Evolutionary conservation across 306 rosid genomes (phyloP), one percentile per base, ranked within the genome.

Genomic region (Albizia julibrissin): DNA sequence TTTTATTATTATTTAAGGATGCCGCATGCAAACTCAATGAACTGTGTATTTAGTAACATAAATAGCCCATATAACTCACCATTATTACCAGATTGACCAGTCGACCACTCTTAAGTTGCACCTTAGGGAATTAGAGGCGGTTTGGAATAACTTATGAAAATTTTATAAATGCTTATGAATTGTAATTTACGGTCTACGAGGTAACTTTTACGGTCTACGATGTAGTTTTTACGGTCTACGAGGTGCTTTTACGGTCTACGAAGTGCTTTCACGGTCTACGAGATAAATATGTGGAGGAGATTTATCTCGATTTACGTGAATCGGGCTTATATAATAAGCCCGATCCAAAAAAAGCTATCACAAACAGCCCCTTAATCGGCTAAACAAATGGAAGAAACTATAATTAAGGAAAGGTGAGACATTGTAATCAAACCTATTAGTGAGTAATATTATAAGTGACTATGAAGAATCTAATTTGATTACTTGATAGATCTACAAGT

Each of bases 351-450:
- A n/a, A n/a, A n/a, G n/a, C n/a, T n/a, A n/a, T n/a, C n/a, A n/a
- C 31, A 29, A 29, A 29, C 31, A 29, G 1, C 1, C 31, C 1
- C 1, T 29, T 10, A 44, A 56, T 72, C 44, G 22, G 67, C 64
- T 39, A 42, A 72, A 3, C 42, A 16, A 19, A 7, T 56, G 34
- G 43, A 12, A 61, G 31, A 10, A 7, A 71, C 4, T 13, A 34
- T 39, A 80, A 72, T 49, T 66, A 75, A 50, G 74, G 84, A 75
- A 77, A 73, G 90, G 87, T 88, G 83, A 75, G 24, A 59, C 79
- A 76, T 85, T 70, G 13, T 69, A 39, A 85, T 87, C 87, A 77
- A 39, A 42, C 37, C 52, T 29, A 19, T 76, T 3, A 75, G 62
- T 76, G 69, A 71, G 64, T 56, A 75, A 59, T 43, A 81, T 67